Evolutionary conservation across 2,329 filamentous ascomycete genomes (phyloP), one percentile per base, ranked within the genome.

Genomic region (Plectosphaerella plurivora): DNA sequence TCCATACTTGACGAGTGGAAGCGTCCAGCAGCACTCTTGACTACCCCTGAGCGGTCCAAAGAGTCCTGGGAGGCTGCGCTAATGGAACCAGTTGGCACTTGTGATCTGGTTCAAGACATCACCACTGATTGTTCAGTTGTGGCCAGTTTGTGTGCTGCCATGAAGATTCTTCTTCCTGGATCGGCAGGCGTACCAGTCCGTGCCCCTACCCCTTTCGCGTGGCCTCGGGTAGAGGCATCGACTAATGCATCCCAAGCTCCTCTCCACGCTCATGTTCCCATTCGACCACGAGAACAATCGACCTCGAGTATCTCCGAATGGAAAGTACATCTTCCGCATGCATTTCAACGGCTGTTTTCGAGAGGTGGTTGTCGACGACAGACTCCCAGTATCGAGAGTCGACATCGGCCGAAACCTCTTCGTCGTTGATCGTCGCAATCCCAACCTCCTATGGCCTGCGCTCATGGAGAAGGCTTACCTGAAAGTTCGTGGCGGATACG

Each of bases 121-220:
- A 92, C 93, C 5, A 95, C 93, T 1, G 94, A 99, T 67, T 99
- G 94, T 65, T 97, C 94, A 1, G 93, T 99, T 4, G 93, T 99
- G 25, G 94, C 94, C 15, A 97, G 94, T 66, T 78, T 99, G 6
- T 97, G 92, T 65, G 91, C 92, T 24, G 86, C 83, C 22, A 85
- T 87, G 55, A 85, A 86, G 41, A 81, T 89, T 57, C 78, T 86
- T 9, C 79, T 86, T 55, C 84, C 84, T n/a, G 87, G 87, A 3
- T 80, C 84, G 16, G 87, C 87, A 2, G 80, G 87, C 67, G 77
- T 79, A 37, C 84, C 86, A 67, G 88, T 91, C 74, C 57, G 73
- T 63, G 24, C 48, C 36, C 15, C 22, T 22, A 22, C 28, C 20
- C 37, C 15, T 8, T 22, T 15, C 9, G 20, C 11, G 14, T 3